Percentiles rank a stretch among this genome's conserved stretches.
Evolutionary conservation across 2,329 filamentous ascomycete genomes (phyloP).

Genomic region (Fusarium globosum): DNA sequence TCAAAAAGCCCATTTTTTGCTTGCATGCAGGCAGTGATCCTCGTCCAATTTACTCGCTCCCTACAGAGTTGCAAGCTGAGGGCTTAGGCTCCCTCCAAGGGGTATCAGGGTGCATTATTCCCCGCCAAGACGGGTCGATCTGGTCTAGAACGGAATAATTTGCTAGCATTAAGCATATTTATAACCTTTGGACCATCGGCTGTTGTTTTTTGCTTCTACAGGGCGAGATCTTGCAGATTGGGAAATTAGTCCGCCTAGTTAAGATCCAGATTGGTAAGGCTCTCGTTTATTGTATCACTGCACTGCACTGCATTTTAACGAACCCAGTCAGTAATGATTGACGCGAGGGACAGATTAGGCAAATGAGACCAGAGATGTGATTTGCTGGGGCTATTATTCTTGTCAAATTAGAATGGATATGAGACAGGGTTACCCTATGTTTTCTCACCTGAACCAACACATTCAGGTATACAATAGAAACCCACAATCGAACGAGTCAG

Average conservation of each 20-base stretch:
- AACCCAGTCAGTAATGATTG: not conserved
- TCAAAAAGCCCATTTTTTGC: not conserved
- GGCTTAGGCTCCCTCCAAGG: not conserved
- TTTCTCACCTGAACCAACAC: not conserved
- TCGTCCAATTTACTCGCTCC: conserved; percentile 23
- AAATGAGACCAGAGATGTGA: not conserved
- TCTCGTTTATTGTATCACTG: not conserved
- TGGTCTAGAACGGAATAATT: conserved; percentile 17
- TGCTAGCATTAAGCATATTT: conserved; percentile 20
- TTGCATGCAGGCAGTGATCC: conserved; percentile 9
- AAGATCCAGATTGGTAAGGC: not conserved
- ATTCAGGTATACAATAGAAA: not conserved
- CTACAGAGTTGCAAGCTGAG: conserved; percentile 12
- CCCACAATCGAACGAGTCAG: not conserved
- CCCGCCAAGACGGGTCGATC: conserved; percentile 26
- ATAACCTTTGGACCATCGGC: conserved; percentile 1
- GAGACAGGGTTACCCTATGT: conserved; percentile 1
- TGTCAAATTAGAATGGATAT: not conserved
- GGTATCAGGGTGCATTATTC: not conserved
- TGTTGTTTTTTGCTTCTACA: not conserved
- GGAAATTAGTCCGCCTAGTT: conserved; percentile 12
- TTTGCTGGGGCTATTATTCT: not conserved
- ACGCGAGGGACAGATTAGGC: not conserved
- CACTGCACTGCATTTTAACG: conserved; percentile 1
- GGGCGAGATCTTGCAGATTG: conserved; percentile 4